These are phyloP conservation scores for Dictyostelium purpureum DNA, from an alignment of 78 protist genomes.

Conservation along the genomic window DNA sequence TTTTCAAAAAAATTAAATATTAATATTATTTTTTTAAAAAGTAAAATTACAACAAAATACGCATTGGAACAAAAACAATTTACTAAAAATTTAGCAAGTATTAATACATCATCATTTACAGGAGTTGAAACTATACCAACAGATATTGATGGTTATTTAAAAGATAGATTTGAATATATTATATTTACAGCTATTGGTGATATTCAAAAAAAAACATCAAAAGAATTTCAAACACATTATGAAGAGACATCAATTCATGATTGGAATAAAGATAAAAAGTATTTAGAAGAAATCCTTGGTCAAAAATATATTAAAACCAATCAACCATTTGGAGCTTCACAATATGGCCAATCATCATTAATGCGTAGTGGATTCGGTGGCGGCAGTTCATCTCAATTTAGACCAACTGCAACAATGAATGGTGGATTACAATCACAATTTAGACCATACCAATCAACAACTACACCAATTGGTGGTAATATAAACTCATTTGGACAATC, in stretches of 20 bases:
- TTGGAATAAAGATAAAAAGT: conserved; percentile 54
- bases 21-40: not conserved
- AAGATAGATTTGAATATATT: conserved; percentile 43
- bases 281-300: conserved; percentile 50
- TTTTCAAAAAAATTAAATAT: not conserved
- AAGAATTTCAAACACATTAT: conserved; percentile 30
- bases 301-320: conserved; percentile 19
- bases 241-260: conserved; percentile 11
- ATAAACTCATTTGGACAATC: not conserved
- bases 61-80: conserved; percentile 30
- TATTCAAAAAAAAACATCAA: conserved; percentile 32
- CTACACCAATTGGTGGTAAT: not conserved
- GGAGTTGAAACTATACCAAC: conserved; percentile 35
- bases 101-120: conserved; percentile 49
- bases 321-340: not conserved
- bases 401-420: not conserved
- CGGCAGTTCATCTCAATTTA: not conserved
- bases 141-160: conserved; percentile 53
- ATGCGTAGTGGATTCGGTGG: not conserved
- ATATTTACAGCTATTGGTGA: conserved; percentile 32
- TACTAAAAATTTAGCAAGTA: conserved; percentile 25
- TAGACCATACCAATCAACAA: not conserved
- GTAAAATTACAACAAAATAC: conserved; percentile 47
- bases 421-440: not conserved
- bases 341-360: not conserved